Base-by-base conservation (phyloP, 1,284 basidiomycete species). In the Fistulina hepatica region DNA sequence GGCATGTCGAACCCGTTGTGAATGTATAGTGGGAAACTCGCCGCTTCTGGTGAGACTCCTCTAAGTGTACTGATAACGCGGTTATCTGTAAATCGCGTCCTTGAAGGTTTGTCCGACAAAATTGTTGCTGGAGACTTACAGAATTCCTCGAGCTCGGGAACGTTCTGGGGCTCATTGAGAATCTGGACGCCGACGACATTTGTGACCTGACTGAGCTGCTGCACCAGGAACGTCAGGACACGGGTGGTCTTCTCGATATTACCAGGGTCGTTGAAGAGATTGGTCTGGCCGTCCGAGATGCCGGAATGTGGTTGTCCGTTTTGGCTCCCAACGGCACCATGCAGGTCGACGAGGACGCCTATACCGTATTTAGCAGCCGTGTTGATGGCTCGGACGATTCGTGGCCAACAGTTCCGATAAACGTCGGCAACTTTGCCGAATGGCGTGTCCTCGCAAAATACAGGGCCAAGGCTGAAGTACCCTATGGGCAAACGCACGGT, bases 151-250 rank as follows among this genome's bases (percentile, higher is more conserved):
- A 81, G 59, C 16, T 48, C 55, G 4, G 60, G 56, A n/a, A 51
- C 59, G 47, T 75, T 60, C 19, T 61, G 42, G 0, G 83, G 83
- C 51, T 90, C 85, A 51, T 89, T 90, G 40, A 88, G 55, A 20
- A 90, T 57, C 52, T 88, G 67, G 31, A 89, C 76, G 1, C 81
- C 85, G 28, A 84, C 73, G 13, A 88, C 67, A 50, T 90, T 88
- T 37, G 74, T 76, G 13, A 83, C 75, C 38, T 63, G 55, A 21
- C 61, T 66, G 16, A 88, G 58, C 45, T 76, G 59, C 36, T 71
- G 52, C 21, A 64, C 64, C 32, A 89, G 58, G 56, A 65, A 79
- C 8, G 61, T 64, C 26, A 85, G 60, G 12, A 75, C 65, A 31
- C 63, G 55, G 31, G 80, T 63, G 1, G 82, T 84, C 50, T 74